Percentiles rank a stretch among this genome's conserved stretches.
Evolutionary conservation across 805 yeast genomes (phyloP).

Genomic region (Yarrowia sp.): DNA sequence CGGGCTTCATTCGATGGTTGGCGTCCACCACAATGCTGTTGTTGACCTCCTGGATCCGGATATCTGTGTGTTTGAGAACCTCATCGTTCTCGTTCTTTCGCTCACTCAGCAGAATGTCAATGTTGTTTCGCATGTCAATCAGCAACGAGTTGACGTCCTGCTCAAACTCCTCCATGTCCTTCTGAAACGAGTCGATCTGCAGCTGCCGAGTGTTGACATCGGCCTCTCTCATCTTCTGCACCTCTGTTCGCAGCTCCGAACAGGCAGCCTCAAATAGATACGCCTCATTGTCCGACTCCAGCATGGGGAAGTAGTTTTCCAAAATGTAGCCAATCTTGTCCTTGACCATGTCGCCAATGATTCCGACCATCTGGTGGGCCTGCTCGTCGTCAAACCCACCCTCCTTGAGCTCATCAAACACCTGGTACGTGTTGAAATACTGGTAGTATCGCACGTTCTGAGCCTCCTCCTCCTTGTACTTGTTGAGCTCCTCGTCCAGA

Average conservation of each 20-base stretch:
- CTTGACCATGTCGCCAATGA: constrained; percentile 41
- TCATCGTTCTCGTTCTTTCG: constrained; percentile 81
- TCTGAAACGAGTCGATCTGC: constrained; percentile 62
- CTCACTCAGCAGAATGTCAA: constrained; percentile 79
- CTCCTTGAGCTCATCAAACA: constrained; percentile 49
- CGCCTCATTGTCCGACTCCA: constrained; percentile 80
- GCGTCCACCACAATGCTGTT: constrained; percentile 81
- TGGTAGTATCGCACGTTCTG: constrained; percentile 29
- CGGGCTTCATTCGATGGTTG: constrained; percentile 75
- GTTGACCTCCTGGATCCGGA: constrained; percentile 74
- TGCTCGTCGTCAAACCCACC: constrained; percentile 63
- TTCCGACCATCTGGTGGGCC: constrained; percentile 54
- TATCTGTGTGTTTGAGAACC: constrained; percentile 61
- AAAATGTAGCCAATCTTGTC: constrained; percentile 37
- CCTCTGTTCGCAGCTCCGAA: constrained; percentile 76
- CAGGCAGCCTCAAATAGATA: constrained; percentile 91
- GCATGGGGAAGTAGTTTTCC: constrained; percentile 42
- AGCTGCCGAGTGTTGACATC: constrained; percentile 65
- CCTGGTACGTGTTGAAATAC: constrained; percentile 59
- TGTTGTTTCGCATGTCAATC: constrained; percentile 64
- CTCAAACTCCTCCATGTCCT: constrained; percentile 66
- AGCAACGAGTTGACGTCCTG: constrained; percentile 70
- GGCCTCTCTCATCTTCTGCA: constrained; percentile 64
- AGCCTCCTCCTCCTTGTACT: constrained; percentile 21
- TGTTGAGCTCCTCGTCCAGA: not conserved